Evolutionary conservation across 441 rosid species (phyloP).

Genomic region (Arabidopsis hybrid): DNA sequence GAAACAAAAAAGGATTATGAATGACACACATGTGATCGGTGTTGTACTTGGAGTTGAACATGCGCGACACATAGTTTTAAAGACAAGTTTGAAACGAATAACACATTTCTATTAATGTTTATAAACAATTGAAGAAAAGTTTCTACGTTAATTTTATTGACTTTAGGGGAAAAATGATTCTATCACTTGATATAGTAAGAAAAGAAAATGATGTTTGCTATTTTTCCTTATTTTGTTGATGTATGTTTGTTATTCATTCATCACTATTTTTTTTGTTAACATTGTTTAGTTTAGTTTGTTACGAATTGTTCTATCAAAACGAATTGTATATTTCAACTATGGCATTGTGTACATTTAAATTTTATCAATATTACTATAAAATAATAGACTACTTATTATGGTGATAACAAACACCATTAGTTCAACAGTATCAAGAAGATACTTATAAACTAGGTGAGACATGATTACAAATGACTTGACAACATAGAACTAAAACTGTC

Average conservation of each 20-base stretch:
- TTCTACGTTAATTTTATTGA: neutral
- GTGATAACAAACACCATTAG: too few species aligned
- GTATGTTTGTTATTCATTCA: too few species aligned
- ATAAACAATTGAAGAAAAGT: too few species aligned
- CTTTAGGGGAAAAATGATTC: neutral
- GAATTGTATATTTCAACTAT: too few species aligned
- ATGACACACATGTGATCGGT: constrained; percentile 1
- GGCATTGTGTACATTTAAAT: too few species aligned
- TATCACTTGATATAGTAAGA: neutral
- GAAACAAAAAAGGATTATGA: neutral
- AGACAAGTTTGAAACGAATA: neutral
- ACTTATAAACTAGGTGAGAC: constrained; percentile 21
- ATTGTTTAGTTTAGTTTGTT: too few species aligned
- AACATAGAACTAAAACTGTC: constrained; percentile 40
- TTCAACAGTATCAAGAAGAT: constrained; percentile 1
- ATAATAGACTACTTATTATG: too few species aligned
- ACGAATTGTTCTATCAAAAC: too few species aligned
- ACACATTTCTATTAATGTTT: neutral
- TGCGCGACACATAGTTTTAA: neutral
- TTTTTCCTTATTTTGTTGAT: too few species aligned
- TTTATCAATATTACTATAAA: neutral
- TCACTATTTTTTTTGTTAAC: too few species aligned
- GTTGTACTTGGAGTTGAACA: neutral
- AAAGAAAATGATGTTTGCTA: neutral
- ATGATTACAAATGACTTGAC: constrained; percentile 35